Base-by-base conservation (phyloP, 2,329 filamentous ascomycete species). In the Tricladium varicosporioides region DNA sequence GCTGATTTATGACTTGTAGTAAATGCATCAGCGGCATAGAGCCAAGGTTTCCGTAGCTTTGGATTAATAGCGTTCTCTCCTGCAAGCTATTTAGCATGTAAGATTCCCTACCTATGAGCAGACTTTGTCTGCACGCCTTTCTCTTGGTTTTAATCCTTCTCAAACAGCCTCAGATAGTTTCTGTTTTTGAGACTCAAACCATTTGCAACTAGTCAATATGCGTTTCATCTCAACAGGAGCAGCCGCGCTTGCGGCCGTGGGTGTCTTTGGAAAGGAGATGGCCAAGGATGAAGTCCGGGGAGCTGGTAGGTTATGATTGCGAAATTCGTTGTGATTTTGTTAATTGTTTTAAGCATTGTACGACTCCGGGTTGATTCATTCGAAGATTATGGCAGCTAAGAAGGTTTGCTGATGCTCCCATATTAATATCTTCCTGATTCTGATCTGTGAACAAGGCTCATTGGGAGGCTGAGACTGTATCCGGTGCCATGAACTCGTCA, bases 401-500 rank as follows among this genome's bases (percentile, higher is more conserved):
- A 46, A 42, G 48, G 50, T 67, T 27, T 27, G 22, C 4, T 7
- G 22, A 27, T 27, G 7, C 22, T 27, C 22, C 22, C 22, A 27
- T 27, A 27, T 27, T 27, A 27, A 27, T 27, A 7, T 27, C 7
- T 27, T 27, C 22, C 22, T 27, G 22, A 27, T 27, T 27, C 22
- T 27, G 22, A 27, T 27, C 22, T 27, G 22, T 27, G 22, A 27
- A 27, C 22, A 27, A 70, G 72, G 73, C 68, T 63, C 5, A 65
- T 63, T 19, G 56, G 56, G 40, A 27, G 3, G 18, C 40, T 69
- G 53, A 74, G 40, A 64, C 67, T 18, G 70, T 62, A 1, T 64
- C 69, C 11, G 73, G 73, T 36, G 58, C 61, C 1, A 73, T 75
- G 56, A 64, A 70, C 13, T 72, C 71, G 33, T 64, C 68, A 1